Conservation (phyloP, 352 stramenopile species). For the Hyaloperonospora brassicae region DNA sequence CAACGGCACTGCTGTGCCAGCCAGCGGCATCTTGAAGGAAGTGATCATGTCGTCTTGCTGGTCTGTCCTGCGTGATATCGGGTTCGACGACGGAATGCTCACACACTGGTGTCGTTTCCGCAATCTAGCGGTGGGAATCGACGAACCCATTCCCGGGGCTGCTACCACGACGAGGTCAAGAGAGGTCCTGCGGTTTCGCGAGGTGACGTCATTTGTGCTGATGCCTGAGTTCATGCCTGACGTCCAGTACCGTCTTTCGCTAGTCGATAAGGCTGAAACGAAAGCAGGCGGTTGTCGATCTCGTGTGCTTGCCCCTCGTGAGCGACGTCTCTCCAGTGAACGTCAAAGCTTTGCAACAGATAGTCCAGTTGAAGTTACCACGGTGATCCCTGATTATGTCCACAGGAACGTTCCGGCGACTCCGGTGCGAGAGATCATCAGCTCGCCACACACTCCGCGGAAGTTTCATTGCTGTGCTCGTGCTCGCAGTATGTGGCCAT, state of each 20-base stretch:
- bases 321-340: not conserved
- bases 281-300: not conserved
- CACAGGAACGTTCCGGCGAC: constrained; percentile 38
- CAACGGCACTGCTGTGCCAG: constrained; percentile 16
- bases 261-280: constrained; percentile 1
- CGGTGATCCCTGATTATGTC: constrained; percentile 43
- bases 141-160: constrained; percentile 19
- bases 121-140: constrained; percentile 47
- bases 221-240: constrained; percentile 39
- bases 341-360: not conserved
- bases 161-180: constrained; percentile 1
- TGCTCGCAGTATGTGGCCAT: constrained; percentile 40
- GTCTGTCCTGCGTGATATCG: constrained; percentile 45
- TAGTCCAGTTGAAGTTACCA: constrained; percentile 13
- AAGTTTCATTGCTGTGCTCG: constrained; percentile 63
- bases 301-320: not conserved
- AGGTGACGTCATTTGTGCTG: constrained; percentile 61
- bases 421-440: constrained; percentile 28
- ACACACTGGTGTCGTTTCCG: constrained; percentile 63
- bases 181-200: constrained; percentile 49
- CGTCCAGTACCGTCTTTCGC: constrained; percentile 32
- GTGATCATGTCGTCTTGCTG: constrained; percentile 65
- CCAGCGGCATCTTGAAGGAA: constrained; percentile 43
- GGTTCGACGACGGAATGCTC: constrained; percentile 34
- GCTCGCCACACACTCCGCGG: constrained; percentile 28